Percentiles rank a stretch among this genome's conserved stretches.
Conservation (phyloP, 148 eudicot genomes). For the Pouteria glomerata region DNA sequence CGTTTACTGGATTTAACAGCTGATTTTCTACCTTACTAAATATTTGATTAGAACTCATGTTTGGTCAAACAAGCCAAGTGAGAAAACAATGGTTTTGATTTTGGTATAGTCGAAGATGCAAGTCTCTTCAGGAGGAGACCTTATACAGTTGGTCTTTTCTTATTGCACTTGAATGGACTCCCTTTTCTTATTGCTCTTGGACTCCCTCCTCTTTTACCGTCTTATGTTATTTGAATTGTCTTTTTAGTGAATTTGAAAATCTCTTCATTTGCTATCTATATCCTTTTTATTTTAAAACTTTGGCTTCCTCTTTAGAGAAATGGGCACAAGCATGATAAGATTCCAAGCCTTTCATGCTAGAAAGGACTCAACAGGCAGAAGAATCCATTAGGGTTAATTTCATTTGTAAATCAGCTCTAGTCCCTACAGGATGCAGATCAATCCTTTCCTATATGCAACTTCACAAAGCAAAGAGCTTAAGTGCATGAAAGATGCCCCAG, state of each 20-base stretch:
- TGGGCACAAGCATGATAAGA: background rate
- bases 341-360: background rate
- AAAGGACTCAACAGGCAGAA: no score
- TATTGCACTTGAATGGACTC: background rate
- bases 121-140: background rate
- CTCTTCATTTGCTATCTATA: background rate
- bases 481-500: background rate
- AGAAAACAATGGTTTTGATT: background rate
- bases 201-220: background rate
- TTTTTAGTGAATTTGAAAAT: background rate
- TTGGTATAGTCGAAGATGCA: background rate
- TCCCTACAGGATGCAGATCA: background rate
- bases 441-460: background rate
- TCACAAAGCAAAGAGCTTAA: background rate
- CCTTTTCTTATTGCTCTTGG: background rate
- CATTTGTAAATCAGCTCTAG: background rate
- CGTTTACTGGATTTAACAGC: background rate
- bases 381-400: background rate
- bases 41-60: background rate
- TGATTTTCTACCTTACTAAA: conserved; percentile 1
- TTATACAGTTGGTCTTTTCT: background rate
- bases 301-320: background rate
- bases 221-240: background rate
- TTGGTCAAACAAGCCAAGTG: background rate
- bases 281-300: background rate